These are phyloP conservation scores for Talaromyces sp. DNA, from an alignment of 2,329 filamentous ascomycete species.

Conservation along the genomic window DNA sequence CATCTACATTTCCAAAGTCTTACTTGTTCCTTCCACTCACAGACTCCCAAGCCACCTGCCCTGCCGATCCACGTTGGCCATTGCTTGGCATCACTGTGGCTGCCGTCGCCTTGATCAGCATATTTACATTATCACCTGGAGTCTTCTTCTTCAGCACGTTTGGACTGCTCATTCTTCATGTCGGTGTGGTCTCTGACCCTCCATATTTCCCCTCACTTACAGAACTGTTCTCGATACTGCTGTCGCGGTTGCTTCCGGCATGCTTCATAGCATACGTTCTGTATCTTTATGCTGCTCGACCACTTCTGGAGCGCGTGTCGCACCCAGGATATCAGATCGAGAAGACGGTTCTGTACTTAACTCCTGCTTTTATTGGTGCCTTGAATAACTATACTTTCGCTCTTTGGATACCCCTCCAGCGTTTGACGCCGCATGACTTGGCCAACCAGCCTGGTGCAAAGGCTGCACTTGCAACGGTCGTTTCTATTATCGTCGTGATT, in stretches of 20 bases:
- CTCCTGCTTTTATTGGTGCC: conserved; percentile 83
- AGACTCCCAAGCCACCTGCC: conserved; percentile 55
- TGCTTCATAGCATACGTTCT: conserved; percentile 84
- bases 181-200: conserved; percentile 84
- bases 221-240: conserved; percentile 68
- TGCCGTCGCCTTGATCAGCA: conserved; percentile 71
- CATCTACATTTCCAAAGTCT: conserved; percentile 83
- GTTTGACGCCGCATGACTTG: conserved; percentile 86
- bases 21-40: conserved; percentile 70
- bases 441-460: conserved; percentile 84
- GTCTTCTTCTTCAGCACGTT: conserved; percentile 86
- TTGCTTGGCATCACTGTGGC: conserved; percentile 75
- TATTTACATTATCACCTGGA: conserved; percentile 74
- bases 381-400: conserved; percentile 94
- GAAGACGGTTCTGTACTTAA: conserved; percentile 86
- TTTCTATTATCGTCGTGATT: conserved; percentile 66
- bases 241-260: conserved; percentile 81
- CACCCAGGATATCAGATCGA: conserved; percentile 63
- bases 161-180: conserved; percentile 78
- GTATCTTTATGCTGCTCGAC: conserved; percentile 74
- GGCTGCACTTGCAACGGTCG: conserved; percentile 72
- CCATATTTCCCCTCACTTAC: conserved; percentile 66
- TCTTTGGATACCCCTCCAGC: conserved; percentile 79
- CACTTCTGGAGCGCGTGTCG: conserved; percentile 68
- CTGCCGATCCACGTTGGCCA: conserved; percentile 77